Conservation (phyloP, 2,329 filamentous ascomycete species). For the Paracoccidioides lutzii region DNA sequence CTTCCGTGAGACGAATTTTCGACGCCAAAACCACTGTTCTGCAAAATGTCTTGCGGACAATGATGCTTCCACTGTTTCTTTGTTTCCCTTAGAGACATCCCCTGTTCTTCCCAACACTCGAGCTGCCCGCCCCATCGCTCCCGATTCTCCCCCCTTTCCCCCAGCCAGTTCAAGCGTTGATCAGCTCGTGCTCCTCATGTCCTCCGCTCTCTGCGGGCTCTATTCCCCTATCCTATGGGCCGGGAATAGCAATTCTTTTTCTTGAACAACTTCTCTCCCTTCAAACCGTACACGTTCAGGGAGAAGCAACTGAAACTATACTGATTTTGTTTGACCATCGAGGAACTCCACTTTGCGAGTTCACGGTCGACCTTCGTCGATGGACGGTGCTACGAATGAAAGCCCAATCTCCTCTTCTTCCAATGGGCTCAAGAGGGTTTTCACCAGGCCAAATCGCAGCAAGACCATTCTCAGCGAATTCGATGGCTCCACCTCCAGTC, state of each 20-base stretch:
- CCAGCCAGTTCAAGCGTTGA: neutral
- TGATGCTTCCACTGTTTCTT: neutral
- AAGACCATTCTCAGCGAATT: slow-evolving; percentile 25
- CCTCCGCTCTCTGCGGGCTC: neutral
- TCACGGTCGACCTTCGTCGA: slow-evolving; percentile 7
- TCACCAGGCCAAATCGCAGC: slow-evolving; percentile 25
- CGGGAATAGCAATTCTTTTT: neutral
- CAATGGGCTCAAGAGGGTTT: slow-evolving; percentile 26
- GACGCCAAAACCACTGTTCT: too few relatives aligned
- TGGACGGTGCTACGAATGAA: slow-evolving; percentile 24
- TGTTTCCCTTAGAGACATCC: neutral
- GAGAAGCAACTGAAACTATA: neutral
- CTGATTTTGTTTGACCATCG: neutral
- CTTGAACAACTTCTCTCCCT: neutral
- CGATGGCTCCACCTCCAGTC: slow-evolving; percentile 15
- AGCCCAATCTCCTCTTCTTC: slow-evolving; percentile 17
- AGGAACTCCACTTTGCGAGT: neutral
- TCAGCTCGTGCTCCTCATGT: neutral
- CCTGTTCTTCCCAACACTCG: neutral
- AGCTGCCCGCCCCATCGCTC: neutral
- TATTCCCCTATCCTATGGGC: neutral
- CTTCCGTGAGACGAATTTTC: neutral
- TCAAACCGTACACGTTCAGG: neutral
- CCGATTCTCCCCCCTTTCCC: neutral
- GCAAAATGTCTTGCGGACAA: neutral